A percentile compares a stretch with the other conserved stretches of the same genome.
Conservation (phyloP, 2,329 filamentous ascomycete genomes). For the Diaporthe batatas region DNA sequence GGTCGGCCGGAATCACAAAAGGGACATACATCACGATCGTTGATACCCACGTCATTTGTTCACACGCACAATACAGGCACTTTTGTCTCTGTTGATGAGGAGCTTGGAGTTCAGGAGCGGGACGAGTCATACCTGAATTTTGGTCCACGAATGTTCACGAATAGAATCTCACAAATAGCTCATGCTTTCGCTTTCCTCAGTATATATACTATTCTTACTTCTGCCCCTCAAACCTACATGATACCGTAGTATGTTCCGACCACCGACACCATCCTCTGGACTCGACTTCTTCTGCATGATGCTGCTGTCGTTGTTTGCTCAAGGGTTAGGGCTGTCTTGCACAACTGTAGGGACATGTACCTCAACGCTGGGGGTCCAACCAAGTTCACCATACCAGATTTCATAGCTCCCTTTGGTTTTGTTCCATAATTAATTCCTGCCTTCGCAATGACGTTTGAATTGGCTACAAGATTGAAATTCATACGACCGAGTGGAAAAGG, state of each 20-base stretch:
- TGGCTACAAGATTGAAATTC: too few relatives aligned
- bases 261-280: not conserved
- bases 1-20: not conserved
- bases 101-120: constrained; percentile 37
- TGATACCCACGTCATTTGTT: constrained; percentile 26
- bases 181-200: not conserved
- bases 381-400: not conserved
- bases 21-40: constrained; percentile 13
- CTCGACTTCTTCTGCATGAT: not conserved
- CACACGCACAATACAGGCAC: constrained; percentile 15
- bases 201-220: not conserved
- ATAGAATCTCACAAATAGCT: not conserved
- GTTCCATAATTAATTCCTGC: too few relatives aligned
- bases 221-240: not conserved
- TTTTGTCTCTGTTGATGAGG: constrained; percentile 13
- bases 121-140: constrained; percentile 21
- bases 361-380: not conserved
- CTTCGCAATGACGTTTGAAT: too few relatives aligned
- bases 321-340: constrained; percentile 35
- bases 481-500: not conserved
- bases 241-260: not conserved
- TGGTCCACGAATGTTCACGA: not conserved
- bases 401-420: not conserved
- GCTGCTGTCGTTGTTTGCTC: not conserved
- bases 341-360: not conserved